Evolutionary conservation across 2,329 filamentous ascomycete species (phyloP), one percentile per base, ranked within the genome.

Genomic region (Fusarium dimerum): DNA sequence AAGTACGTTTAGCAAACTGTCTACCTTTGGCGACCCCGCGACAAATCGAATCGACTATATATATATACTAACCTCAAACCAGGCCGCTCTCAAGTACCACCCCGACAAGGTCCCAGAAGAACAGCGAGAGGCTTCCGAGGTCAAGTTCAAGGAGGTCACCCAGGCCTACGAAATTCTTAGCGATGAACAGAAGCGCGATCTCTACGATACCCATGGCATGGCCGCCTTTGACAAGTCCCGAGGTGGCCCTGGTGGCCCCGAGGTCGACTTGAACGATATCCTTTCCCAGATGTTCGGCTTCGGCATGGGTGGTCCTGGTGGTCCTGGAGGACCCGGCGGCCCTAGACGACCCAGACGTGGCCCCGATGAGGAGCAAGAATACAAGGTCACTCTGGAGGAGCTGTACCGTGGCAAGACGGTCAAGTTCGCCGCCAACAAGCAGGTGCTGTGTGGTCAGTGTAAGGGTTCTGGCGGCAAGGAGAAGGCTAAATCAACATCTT

Each of bases 341-440:
- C 83, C 84, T 11, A 78, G 78, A 60, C 79, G 81, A 60, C 86
- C 86, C 20, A 80, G 87, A 54, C 88, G 86, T 64, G 92, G 93
- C 43, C 85, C 83, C 48, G 87, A 92, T 62, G 93, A 97, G 72
- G 88, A 96, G 70, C 90, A 96, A 66, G 84, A 90, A 64, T 97
- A 99, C 75, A 87, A 92, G 70, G 90, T 97, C 52, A 89, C 86
- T 2, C 76, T 99, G 54, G 94, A 97, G 71, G 94, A 99, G 73
- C 80, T 99, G 32, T 99, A 97, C 82, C 97, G 96, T 76, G 94
- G 94, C 66, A 97, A 97, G 80, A 97, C 94, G 1, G 94, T 96
- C 68, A 94, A 95, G 76, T 97, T 99, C 71, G 87, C 91, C 9
- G 94, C 90, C 67, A 95, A 92, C 67, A 97, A 97, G 78, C 93